Conservation (phyloP, 306 rosid species). For the Cucumis cinereus region DNA sequence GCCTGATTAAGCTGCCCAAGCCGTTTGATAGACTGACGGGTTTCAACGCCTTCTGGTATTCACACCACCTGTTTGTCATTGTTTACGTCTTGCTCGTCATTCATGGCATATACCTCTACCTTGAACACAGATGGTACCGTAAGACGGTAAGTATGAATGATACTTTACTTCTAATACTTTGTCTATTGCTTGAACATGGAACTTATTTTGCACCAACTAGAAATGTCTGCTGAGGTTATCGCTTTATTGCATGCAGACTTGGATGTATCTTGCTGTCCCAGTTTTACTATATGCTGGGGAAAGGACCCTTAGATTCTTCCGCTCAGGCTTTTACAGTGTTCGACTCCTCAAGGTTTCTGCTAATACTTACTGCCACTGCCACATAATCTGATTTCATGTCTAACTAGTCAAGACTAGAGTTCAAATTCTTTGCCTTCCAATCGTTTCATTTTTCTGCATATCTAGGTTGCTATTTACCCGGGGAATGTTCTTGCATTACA, state of each 20-base stretch:
- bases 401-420: background rate
- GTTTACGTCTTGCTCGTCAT: conserved; percentile 71
- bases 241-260: conserved; percentile 51
- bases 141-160: conserved; percentile 47
- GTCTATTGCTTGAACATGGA: background rate
- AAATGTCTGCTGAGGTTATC: conserved; percentile 8
- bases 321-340: conserved; percentile 77
- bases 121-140: conserved; percentile 58
- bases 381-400: background rate
- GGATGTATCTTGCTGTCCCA: conserved; percentile 91
- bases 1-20: conserved; percentile 73
- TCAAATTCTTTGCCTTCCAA: background rate
- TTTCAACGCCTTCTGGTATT: conserved; percentile 97
- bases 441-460: background rate
- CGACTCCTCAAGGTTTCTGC: conserved; percentile 69
- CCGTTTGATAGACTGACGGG: conserved; percentile 91
- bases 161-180: background rate
- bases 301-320: conserved; percentile 73
- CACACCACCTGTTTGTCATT: conserved; percentile 90
- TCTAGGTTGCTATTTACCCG: conserved; percentile 90
- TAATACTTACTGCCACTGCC: background rate
- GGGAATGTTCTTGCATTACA: conserved; percentile 94
- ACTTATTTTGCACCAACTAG: background rate
- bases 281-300: conserved; percentile 86
- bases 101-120: conserved; percentile 65